Evolutionary conservation across 78 protist species (phyloP).

Genomic region (Dictyostelium brefeldianum): DNA sequence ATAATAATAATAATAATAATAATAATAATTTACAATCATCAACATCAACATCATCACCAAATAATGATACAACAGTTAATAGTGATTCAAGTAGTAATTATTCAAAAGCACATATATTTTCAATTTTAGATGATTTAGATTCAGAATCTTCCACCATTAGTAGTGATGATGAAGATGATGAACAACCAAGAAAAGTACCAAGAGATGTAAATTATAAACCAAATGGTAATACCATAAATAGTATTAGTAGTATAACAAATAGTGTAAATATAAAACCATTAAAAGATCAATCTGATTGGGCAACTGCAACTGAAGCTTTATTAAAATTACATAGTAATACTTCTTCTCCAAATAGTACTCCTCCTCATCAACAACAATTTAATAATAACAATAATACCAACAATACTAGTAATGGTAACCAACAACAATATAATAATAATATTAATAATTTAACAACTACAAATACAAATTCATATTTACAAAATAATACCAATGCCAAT

Average conservation of each 20-base stretch:
- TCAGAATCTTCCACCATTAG: slow-evolving; percentile 31
- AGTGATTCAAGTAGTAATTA: neutral
- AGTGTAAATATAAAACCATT: slow-evolving; percentile 15
- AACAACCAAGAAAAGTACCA: neutral
- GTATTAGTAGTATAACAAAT: slow-evolving; percentile 2
- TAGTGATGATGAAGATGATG: slow-evolving; percentile 25
- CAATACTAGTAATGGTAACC: neutral
- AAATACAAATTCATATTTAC: neutral
- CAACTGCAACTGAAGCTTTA: slow-evolving; percentile 60
- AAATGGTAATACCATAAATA: neutral
- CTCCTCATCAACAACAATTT: neutral
- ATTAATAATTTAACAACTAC: neutral
- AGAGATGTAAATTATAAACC: slow-evolving; percentile 12
- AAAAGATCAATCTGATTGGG: slow-evolving; percentile 37
- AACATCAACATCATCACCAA: neutral
- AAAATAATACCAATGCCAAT: neutral
- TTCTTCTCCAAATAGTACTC: neutral
- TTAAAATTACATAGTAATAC: slow-evolving; percentile 16
- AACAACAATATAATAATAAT: too few species aligned
- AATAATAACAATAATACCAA: neutral
- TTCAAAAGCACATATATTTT: slow-evolving; percentile 8
- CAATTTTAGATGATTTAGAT: slow-evolving; percentile 35
- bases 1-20: neutral
- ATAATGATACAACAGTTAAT: neutral
- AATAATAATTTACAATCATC: too few species aligned